Evolutionary conservation across 163 green algal species (phyloP), one percentile per base, ranked within the genome.

Genomic region (Prototheca cutis): DNA sequence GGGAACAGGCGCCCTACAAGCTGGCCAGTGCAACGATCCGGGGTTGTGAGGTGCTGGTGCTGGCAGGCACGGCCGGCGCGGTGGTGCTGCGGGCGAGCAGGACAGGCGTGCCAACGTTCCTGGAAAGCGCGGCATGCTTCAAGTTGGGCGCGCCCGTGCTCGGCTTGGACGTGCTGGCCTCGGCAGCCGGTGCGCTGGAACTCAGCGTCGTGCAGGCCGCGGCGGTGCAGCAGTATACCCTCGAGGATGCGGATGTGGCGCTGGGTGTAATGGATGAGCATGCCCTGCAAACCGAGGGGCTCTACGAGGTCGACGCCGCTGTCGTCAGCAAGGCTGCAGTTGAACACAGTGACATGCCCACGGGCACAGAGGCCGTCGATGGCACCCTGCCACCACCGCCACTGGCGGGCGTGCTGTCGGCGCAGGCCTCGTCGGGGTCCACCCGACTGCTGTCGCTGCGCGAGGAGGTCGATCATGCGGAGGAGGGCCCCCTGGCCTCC

Each of bases 201-300:
- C 57, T 89, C 10, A 82, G 77, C 58, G 85, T 79, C 51, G 66
- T 94, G 48, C 86, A 96, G 74, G 79, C 76, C 23, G 64, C 68
- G 13, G 83, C 76, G 1, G 82, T 96, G 2, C 89, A 96, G 74
- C 82, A 88, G 68, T 95, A 95, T 71, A 76, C 59, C 4, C 67
- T 96, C 13, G 73, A 82, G n/a, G n/a, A n/a, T n/a, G n/a, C n/a
- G n/a, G n/a, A n/a, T n/a, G n/a, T n/a, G n/a, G n/a, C n/a, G n/a
- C n/a, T n/a, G n/a, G n/a, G n/a, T n/a, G n/a, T n/a, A n/a, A n/a
- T n/a, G n/a, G n/a, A n/a, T n/a, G n/a, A n/a, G n/a, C n/a, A n/a
- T n/a, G n/a, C n/a, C n/a, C n/a, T n/a, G n/a, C n/a, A n/a, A n/a
- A n/a, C n/a, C n/a, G n/a, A n/a, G n/a, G n/a, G n/a, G n/a, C n/a